Evolutionary conservation across 108 stramenopile species (phyloP).

Genomic region (Mayamaea pseudoterrestris): DNA sequence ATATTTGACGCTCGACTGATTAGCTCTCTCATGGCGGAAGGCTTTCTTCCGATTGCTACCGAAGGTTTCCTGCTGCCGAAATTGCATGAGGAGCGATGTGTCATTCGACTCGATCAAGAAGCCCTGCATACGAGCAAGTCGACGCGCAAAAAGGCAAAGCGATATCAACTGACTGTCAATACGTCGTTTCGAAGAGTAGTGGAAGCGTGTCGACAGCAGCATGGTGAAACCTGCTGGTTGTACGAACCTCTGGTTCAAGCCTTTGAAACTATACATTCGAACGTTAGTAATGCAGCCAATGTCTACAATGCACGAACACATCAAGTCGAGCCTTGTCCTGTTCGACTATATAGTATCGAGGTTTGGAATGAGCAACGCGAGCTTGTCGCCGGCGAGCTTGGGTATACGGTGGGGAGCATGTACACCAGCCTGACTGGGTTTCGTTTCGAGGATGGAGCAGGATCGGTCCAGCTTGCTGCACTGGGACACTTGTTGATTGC

Average conservation of each 20-base stretch:
- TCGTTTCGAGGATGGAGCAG: slow-evolving; percentile 46
- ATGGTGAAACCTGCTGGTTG: slow-evolving; percentile 63
- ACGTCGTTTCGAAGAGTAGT: slow-evolving; percentile 52
- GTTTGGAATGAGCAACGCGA: slow-evolving; percentile 39
- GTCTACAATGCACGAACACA: too few species aligned
- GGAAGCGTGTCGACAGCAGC: slow-evolving; percentile 66
- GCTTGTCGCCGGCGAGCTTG: slow-evolving; percentile 74
- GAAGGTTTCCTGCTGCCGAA: slow-evolving; percentile 56
- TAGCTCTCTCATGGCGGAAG: slow-evolving; percentile 69
- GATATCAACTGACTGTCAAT: slow-evolving; percentile 53
- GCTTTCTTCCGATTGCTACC: slow-evolving; percentile 79
- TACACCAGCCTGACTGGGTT: slow-evolving; percentile 82
- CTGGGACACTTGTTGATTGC: slow-evolving; percentile 38
- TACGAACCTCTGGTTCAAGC: slow-evolving; percentile 61
- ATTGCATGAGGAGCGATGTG: slow-evolving; percentile 63
- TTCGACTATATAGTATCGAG: slow-evolving; percentile 72
- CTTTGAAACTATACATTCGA: slow-evolving; percentile 27
- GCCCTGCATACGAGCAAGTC: slow-evolving; percentile 61
- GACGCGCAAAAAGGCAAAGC: slow-evolving; percentile 50
- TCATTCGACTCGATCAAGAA: slow-evolving; percentile 25
- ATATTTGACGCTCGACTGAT: slow-evolving; percentile 50
- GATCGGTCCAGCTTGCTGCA: slow-evolving; percentile 66
- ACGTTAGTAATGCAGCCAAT: not conserved
- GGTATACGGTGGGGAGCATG: slow-evolving; percentile 66
- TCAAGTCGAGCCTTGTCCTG: slow-evolving; percentile 20